Percentiles rank a stretch among this genome's conserved stretches.
Conservation (phyloP, 257 asterid species). For the Euphrasia confusa region DNA sequence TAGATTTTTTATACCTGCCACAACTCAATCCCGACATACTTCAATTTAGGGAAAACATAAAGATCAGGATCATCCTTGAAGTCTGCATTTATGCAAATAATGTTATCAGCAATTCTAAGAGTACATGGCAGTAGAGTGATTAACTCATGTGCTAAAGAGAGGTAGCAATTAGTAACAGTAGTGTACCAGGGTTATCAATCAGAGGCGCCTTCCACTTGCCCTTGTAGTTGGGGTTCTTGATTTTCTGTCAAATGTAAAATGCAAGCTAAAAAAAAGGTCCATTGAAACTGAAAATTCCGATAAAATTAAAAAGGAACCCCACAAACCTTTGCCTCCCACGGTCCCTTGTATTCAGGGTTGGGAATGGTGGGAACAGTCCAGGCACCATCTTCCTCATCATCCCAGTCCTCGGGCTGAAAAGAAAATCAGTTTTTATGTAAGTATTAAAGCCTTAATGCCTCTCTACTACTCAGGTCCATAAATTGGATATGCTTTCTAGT, state of each 20-base stretch:
- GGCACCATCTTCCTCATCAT: constrained; percentile 94
- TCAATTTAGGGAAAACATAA: constrained; percentile 82
- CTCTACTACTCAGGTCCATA: neutral
- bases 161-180: neutral
- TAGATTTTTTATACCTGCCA: constrained; percentile 62
- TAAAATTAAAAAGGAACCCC: neutral
- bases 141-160: constrained; percentile 7
- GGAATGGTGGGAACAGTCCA: constrained; percentile 96
- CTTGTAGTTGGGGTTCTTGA: constrained; percentile 86
- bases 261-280: constrained; percentile 3
- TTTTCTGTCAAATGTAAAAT: constrained; percentile 48
- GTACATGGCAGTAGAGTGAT: neutral
- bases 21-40: constrained; percentile 86
- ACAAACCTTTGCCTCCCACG: constrained; percentile 82
- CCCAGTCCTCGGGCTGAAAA: constrained; percentile 97
- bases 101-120: constrained; percentile 1
- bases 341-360: constrained; percentile 92
- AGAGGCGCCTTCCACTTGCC: constrained; percentile 93
- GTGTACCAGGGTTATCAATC: constrained; percentile 84
- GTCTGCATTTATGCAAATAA: constrained; percentile 33
- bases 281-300: constrained; percentile 15
- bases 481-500: neutral
- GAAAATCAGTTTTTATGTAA: neutral
- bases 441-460: neutral
- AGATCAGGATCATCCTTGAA: constrained; percentile 85